phyloP scores from a whole-genome alignment of 345 rosid species.

The Theobroma cacao region DNA sequence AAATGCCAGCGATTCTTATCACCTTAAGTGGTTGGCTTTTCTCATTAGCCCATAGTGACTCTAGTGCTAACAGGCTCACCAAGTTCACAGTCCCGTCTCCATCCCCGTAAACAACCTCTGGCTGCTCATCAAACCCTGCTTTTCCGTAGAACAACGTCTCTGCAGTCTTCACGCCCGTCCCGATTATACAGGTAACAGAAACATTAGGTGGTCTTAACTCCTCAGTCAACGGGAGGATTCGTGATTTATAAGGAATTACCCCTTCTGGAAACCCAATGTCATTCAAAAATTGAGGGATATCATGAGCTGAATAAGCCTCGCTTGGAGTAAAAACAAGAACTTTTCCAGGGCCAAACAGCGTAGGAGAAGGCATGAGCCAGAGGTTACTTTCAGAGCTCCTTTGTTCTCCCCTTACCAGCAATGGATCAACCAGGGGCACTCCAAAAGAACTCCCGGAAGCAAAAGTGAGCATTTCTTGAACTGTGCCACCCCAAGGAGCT shows the following conservation, averaged over 20 bases:
- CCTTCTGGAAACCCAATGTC: slow-evolving; percentile 72
- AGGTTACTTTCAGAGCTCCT: slow-evolving; percentile 79
- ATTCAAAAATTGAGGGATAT: slow-evolving; percentile 42
- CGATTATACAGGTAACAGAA: slow-evolving; percentile 66
- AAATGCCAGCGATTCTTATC: slow-evolving; percentile 39
- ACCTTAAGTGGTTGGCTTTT: slow-evolving; percentile 43
- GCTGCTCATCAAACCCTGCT: slow-evolving; percentile 58
- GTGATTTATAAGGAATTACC: slow-evolving; percentile 47
- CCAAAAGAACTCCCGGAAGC: slow-evolving; percentile 52
- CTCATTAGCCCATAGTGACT: slow-evolving; percentile 37
- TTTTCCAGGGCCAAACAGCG: slow-evolving; percentile 33
- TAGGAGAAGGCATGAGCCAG: slow-evolving; percentile 77
- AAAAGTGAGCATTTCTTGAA: slow-evolving; percentile 52
- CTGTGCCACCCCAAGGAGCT: slow-evolving; percentile 81
- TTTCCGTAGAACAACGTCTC: slow-evolving; percentile 52
- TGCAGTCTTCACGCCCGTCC: slow-evolving; percentile 55
- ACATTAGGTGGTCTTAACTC: slow-evolving; percentile 42
- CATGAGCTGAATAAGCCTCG: slow-evolving; percentile 48
- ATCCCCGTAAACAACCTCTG: slow-evolving; percentile 66
- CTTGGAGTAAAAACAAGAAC: slow-evolving; percentile 50
- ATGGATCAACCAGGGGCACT: slow-evolving; percentile 77
- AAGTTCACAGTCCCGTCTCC: slow-evolving; percentile 87
- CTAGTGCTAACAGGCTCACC: slow-evolving; percentile 59
- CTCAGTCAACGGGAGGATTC: slow-evolving; percentile 53
- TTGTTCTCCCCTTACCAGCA: slow-evolving; percentile 66